These are phyloP conservation scores for Rachicladosporium sp. DNA, from an alignment of 2,329 filamentous ascomycete species.

Conservation along the genomic window DNA sequence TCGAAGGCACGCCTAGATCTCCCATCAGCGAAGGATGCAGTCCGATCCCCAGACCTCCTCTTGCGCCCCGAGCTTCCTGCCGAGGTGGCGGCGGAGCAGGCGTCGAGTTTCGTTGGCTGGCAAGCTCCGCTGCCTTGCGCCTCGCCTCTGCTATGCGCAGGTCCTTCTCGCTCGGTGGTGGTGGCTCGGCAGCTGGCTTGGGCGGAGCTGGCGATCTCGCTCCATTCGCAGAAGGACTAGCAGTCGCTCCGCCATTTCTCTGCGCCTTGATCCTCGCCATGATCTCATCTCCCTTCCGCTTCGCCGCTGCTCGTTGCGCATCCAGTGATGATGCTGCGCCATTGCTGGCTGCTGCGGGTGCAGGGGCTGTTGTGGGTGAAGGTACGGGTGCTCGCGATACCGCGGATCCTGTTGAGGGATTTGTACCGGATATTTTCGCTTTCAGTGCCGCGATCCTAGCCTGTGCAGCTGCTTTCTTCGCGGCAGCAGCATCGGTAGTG, in stretches of 20 bases:
- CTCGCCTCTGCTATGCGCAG: too few relatives aligned
- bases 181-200: too few relatives aligned
- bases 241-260: not conserved
- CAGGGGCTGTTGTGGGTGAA: conserved; percentile 8
- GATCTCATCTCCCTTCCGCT: conserved; percentile 22
- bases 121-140: not conserved
- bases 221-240: too few relatives aligned
- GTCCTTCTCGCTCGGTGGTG: too few relatives aligned
- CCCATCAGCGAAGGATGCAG: conserved; percentile 61
- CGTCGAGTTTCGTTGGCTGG: not conserved
- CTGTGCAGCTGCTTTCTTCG: conserved; percentile 21
- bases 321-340: conserved; percentile 7
- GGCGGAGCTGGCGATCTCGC: too few relatives aligned
- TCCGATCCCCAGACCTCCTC: conserved; percentile 61
- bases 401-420: conserved; percentile 9
- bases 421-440: conserved; percentile 20
- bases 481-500: conserved; percentile 14
- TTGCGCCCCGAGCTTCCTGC: conserved; percentile 39
- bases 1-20: conserved; percentile 27
- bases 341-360: conserved; percentile 1
- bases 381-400: conserved; percentile 6
- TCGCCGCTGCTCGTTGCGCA: conserved; percentile 18
- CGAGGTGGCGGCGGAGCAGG: conserved; percentile 26
- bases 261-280: conserved; percentile 20
- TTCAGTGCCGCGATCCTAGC: conserved; percentile 25